Conservation (phyloP, 148 eudicot genomes). For the Suaeda aralocaspica region DNA sequence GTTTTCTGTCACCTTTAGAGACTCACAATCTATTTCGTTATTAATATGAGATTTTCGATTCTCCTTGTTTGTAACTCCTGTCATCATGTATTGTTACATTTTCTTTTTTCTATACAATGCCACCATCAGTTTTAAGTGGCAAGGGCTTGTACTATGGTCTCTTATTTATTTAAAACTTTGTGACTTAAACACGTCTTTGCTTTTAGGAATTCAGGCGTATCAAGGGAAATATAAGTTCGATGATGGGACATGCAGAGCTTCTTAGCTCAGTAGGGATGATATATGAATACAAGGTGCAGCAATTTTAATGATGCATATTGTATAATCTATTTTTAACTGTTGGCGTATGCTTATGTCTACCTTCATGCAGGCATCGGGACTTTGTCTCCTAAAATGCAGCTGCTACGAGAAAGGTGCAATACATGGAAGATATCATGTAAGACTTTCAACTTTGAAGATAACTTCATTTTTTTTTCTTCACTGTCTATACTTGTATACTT, state of each 20-base stretch:
- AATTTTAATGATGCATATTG: neutral
- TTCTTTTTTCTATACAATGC: neutral
- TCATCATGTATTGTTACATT: neutral
- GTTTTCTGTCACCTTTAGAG: no score
- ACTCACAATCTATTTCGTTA: no score
- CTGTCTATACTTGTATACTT: neutral
- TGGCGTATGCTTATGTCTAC: conserved; percentile 15
- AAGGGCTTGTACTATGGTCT: neutral
- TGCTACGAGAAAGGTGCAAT: conserved; percentile 81
- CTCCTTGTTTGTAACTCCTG: no score
- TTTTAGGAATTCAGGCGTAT: conserved; percentile 79
- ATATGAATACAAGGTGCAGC: conserved; percentile 92
- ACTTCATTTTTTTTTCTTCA: neutral
- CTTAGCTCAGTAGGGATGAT: conserved; percentile 95
- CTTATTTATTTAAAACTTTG: no score
- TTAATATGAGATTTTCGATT: no score
- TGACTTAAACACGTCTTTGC: conserved; percentile 18
- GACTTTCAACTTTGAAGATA: conserved; percentile 16
- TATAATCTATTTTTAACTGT: neutral
- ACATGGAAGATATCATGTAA: conserved; percentile 91
- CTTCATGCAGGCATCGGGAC: conserved; percentile 73
- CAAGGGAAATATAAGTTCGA: conserved; percentile 86
- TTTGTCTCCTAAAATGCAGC: conserved; percentile 72
- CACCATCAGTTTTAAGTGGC: neutral
- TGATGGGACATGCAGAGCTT: conserved; percentile 96